Conservation (phyloP, 371 early-diverging fungal genomes). For the Lichtheimia hyalospora region DNA sequence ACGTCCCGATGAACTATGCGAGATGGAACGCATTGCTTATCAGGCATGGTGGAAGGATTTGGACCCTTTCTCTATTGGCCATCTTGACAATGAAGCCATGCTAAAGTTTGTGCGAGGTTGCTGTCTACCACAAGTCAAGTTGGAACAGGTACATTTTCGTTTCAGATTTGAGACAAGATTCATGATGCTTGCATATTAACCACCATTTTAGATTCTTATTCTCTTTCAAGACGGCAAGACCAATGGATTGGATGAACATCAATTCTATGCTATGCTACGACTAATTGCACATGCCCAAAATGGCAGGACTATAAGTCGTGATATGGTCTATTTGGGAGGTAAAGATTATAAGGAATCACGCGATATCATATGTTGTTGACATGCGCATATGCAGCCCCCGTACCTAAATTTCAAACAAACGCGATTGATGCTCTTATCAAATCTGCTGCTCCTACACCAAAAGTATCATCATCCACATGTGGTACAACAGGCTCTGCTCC, state of each 20-base stretch:
- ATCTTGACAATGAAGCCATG: slow-evolving; percentile 32
- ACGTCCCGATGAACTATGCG: slow-evolving; percentile 28
- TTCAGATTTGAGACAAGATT: background rate
- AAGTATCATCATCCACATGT: background rate
- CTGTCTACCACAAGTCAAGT: slow-evolving; percentile 29
- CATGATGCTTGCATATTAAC: background rate
- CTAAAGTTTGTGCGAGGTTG: slow-evolving; percentile 39
- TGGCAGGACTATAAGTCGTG: slow-evolving; percentile 43
- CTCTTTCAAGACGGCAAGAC: slow-evolving; percentile 35
- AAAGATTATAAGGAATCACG: background rate
- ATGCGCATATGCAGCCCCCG: slow-evolving; percentile 26
- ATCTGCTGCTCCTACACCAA: slow-evolving; percentile 3
- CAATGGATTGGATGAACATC: slow-evolving; percentile 32
- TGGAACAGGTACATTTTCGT: slow-evolving; percentile 32
- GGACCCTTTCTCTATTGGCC: slow-evolving; percentile 38
- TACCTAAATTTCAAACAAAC: slow-evolving; percentile 39
- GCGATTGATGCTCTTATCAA: slow-evolving; percentile 43
- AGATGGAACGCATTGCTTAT: slow-evolving; percentile 35
- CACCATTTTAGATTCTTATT: slow-evolving; percentile 22
- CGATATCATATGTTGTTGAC: background rate
- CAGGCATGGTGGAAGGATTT: slow-evolving; percentile 49
- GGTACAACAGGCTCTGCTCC: background rate
- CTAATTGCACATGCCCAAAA: slow-evolving; percentile 52
- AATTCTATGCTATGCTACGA: slow-evolving; percentile 49
- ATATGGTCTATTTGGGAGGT: slow-evolving; percentile 48